Evolutionary conservation across 257 asterid genomes (phyloP), one percentile per base, ranked within the genome.

Genomic region (Plantago ovata): DNA sequence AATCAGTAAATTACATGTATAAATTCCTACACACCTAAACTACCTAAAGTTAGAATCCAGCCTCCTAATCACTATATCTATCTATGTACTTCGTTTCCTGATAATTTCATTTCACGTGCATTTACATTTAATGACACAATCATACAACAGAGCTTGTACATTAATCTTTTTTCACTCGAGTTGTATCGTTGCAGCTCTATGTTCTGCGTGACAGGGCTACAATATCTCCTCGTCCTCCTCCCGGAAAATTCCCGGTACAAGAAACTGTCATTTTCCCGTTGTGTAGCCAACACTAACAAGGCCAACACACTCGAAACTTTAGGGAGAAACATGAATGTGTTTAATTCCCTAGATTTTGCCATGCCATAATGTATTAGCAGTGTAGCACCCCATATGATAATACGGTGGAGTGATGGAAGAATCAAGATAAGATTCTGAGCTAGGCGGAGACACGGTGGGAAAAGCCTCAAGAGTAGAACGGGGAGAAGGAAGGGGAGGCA

Each of bases 401-500:
- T 55, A 43, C 39, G 21, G 19, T 41, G 39, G 10, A 65, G 61
- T 48, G 46, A 64, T 38, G 44, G 56, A 28, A 39, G 55, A 13
- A 43, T 53, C 47, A 12, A 10, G 63, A 48, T 57, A 38, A 41
- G 33, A 21, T 50, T 45, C 59, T 43, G 10, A 41, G 55, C 60
- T 53, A 40, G 68, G 14, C 23, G 68, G 70, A 57, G 74, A 59
- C 53, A 60, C 45, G 36, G 57, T 38, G 44, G 72, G 64, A 48
- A 66, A 71, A 69, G 58, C 41, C 55, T 63, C 75, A 14, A 56
- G 74, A 18, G 74, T 60, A 51, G 69, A 73, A 69, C 51, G 56
- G 55, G 62, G 69, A 58, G 74, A 76, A 44, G 51, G 62, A 66
- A 46, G 41, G 45, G 70, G 44, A 6, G 47, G 52, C 49, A 18